Evolutionary conservation across 305 asterid genomes (phyloP).

Genomic region (Fraxinus floribunda): DNA sequence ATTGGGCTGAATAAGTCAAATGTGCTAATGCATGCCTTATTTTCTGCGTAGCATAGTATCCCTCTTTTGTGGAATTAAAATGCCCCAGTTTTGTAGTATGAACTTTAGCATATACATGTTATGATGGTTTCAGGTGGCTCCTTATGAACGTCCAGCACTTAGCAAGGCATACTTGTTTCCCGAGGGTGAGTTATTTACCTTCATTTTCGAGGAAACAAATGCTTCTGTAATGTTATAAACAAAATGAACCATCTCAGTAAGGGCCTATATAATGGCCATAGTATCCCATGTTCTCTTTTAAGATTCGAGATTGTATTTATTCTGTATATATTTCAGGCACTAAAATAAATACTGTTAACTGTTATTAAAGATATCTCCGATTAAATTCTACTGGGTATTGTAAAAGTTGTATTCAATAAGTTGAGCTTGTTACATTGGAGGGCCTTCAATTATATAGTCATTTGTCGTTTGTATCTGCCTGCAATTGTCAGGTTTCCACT

Average conservation of each 20-base stretch:
- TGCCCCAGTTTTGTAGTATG: neutral
- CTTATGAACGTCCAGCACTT: slow-evolving; percentile 96
- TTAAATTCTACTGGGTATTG: neutral
- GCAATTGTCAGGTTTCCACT: neutral
- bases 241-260: neutral
- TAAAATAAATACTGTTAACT: neutral
- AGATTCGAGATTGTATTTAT: neutral
- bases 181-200: slow-evolving; percentile 62
- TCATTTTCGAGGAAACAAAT: neutral
- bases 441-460: neutral
- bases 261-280: neutral
- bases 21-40: neutral
- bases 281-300: neutral
- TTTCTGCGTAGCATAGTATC: neutral
- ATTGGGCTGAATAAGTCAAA: neutral
- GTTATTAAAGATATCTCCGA: neutral
- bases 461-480: neutral
- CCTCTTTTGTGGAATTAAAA: neutral
- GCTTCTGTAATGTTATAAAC: neutral
- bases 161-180: slow-evolving; percentile 94
- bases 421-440: neutral
- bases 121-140: slow-evolving; percentile 80
- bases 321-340: neutral
- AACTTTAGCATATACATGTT: neutral
- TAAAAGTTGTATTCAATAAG: neutral